Evolutionary conservation across 306 rosid genomes (phyloP), one percentile per base, ranked within the genome.

Genomic region (Cucumis hystrix): DNA sequence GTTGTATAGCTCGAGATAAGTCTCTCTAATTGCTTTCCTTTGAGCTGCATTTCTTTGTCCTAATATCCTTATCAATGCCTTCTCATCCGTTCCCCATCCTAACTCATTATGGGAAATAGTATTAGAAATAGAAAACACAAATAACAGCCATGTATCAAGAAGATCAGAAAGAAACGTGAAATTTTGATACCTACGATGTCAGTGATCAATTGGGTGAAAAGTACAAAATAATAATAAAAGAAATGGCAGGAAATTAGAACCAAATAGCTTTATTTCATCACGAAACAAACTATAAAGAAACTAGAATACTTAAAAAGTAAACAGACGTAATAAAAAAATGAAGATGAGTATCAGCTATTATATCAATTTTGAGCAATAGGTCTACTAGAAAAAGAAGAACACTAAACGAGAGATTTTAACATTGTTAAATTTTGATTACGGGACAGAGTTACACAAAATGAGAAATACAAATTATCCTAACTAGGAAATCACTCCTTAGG

Each of bases 1-100:
- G 12, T 89, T 88, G 85, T 87, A 92, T 76, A 92, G 93, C 81
- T 89, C 85, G 55, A 86, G 82, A 84, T 96, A 96, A 73, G 91
- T 88, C 55, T 96, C 96, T 82, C 57, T 85, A 51, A 92, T 92
- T 69, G 80, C 77, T 81, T 84, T 88, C 85, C 93, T 88, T 67
- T 96, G 98, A 64, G 79, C 84, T 45, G 90, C 87, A 83, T 88
- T 91, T 78, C 98, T 91, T 79, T 85, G 90, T 81, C 96, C 99
- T 70, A 96, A 84, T 61, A 96, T 69, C 91, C 83, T 79, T 62
- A 92, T 91, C 28, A 91, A 7, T 10, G 59, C 88, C 55, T 83
- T 78, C 90, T 90, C 92, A 71, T 88, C 86, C 47, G 93, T 88
- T 72, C 96, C 92, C 45, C 78, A 68, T 77, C 99, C 99, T 96